Percentiles rank a stretch among this genome's conserved stretches.
Evolutionary conservation across 192 early-diverging fungal genomes (phyloP).

Genomic region (Backusella circina): DNA sequence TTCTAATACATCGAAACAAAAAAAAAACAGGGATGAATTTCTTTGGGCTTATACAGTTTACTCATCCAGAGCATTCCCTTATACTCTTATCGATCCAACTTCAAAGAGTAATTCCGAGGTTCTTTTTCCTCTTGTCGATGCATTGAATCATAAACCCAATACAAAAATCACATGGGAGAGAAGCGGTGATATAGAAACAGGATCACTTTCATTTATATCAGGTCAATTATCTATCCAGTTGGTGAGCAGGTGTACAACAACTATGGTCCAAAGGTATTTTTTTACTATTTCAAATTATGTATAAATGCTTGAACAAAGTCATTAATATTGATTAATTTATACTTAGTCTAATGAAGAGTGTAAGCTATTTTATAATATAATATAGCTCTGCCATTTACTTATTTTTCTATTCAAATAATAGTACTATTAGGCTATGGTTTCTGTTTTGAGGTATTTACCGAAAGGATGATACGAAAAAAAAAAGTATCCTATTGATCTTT

Average conservation of each 20-base stretch:
- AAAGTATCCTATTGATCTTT: background rate
- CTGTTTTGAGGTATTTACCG: conserved; percentile 42
- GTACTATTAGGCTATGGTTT: conserved; percentile 69
- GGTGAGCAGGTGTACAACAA: conserved; percentile 61
- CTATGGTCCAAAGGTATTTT: conserved; percentile 66
- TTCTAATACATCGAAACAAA: background rate
- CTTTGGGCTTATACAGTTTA: conserved; percentile 56
- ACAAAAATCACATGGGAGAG: conserved; percentile 54
- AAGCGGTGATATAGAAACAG: conserved; percentile 22
- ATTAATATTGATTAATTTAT: background rate
- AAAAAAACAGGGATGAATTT: conserved; percentile 47
- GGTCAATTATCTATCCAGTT: conserved; percentile 15
- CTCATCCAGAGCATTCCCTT: conserved; percentile 58
- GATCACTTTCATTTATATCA: conserved; percentile 43
- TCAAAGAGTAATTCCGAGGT: conserved; percentile 37
- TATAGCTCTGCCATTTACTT: background rate
- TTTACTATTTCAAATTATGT: conserved; percentile 9
- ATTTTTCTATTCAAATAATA: conserved; percentile 4
- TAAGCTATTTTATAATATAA: conserved; percentile 18
- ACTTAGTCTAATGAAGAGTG: conserved; percentile 64
- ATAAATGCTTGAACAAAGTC: background rate
- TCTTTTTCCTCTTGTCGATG: conserved; percentile 60
- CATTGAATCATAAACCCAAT: conserved; percentile 60
- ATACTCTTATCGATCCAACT: conserved; percentile 44
- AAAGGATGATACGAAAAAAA: background rate